Evolutionary conservation across 345 rosid species (phyloP).

Genomic region (Syzygium aqueum): DNA sequence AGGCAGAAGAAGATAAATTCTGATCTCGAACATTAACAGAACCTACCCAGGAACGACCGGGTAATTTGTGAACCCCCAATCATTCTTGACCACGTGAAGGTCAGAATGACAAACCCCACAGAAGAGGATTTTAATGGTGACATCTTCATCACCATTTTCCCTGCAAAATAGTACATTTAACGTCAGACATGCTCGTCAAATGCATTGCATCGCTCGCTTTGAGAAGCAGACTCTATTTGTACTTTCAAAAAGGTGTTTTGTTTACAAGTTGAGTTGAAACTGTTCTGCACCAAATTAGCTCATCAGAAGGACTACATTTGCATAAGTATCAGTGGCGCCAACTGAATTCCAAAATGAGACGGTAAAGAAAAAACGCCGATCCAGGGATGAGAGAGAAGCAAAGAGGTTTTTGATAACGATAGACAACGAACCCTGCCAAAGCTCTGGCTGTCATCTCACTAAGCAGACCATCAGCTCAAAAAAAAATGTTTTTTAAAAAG

Average conservation of each 20-base stretch:
- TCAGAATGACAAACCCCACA: slow-evolving; percentile 91
- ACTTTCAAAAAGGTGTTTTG: not conserved
- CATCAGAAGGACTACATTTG: not conserved
- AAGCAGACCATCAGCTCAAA: not conserved
- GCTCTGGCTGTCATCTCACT: not conserved
- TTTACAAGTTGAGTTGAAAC: not conserved
- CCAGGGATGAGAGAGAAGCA: not conserved
- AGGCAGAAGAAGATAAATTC: not conserved
- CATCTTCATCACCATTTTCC: slow-evolving; percentile 75
- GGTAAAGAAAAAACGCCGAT: not conserved
- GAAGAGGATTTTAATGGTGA: slow-evolving; percentile 62
- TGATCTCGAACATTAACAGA: not conserved
- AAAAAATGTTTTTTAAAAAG: not conserved
- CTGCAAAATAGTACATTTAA: slow-evolving; percentile 17
- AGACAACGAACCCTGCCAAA: not conserved
- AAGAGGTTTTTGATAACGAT: not conserved
- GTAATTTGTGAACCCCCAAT: slow-evolving; percentile 61
- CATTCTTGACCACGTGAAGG: slow-evolving; percentile 49
- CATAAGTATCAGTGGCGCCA: not conserved
- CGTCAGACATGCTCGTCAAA: not conserved
- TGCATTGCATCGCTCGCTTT: not conserved
- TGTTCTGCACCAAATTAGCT: not conserved
- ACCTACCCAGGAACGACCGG: slow-evolving; percentile 85
- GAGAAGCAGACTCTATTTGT: not conserved
- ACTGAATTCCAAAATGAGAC: not conserved